Evolutionary conservation across 495 filamentous ascomycete species (phyloP), one percentile per base, ranked within the genome.

Genomic region (Xylaria bambusicola): DNA sequence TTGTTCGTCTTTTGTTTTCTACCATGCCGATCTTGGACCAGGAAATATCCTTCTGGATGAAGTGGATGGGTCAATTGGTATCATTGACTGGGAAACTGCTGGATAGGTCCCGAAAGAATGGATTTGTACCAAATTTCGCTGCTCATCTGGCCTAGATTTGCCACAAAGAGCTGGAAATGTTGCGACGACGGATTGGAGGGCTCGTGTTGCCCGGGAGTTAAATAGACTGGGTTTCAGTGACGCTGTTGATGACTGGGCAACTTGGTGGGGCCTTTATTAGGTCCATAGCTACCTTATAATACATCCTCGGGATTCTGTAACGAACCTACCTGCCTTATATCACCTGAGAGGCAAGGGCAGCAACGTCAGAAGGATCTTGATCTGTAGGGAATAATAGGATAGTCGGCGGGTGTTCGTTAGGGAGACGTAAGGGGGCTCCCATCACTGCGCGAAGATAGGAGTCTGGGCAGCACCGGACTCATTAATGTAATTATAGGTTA

Each of bases 11-110:
- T 55, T 66, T 61, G 63, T 68, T 51, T 73, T 75, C 45, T 75
- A 71, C 61, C 73, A 74, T 63, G 64, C 56, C 41, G 72, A 75
- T 63, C 62, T 75, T 31, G 66, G 71, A 10, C 73, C 70, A 56
- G 60, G 51, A 21, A 75, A 73, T 57, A 57, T 73, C 51, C 60
- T 75, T 58, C 63, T 74, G 18, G 61, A 73, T 47, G 18, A 26
- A 6, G 54, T 52, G 15, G 66, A 59, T 23, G 61, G 67, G 26
- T 64, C 56, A 17, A 53, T 73, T 21, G 61, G 69, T 24, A 72
- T 73, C 53, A 73, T 75, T 38, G 69, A 73, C 54, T 75, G 67
- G 72, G 72, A 73, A 60, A 53, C 60, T 41, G 71, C 64, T 58
- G 71, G 71, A 23, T 73, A 65, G 47, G 60, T 68, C 29, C 71